Percentiles rank a stretch among this genome's conserved stretches.
Conservation (phyloP, 2,329 filamentous ascomycete genomes). For the Phoma sp. region DNA sequence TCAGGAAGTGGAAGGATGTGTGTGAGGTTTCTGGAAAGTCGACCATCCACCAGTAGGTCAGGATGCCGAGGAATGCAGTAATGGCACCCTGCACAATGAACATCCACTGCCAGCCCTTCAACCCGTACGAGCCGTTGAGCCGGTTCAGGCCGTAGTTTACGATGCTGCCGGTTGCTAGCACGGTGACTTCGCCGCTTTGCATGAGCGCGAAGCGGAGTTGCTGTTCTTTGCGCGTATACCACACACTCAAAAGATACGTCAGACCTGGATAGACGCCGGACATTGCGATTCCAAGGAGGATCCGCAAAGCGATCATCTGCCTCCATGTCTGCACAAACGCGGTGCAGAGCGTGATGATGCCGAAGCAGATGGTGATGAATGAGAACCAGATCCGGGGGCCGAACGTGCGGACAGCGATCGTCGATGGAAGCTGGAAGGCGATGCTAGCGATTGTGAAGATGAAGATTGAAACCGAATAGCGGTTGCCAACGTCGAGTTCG, state of each 20-base stretch:
- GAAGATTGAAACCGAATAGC: conserved; percentile 74
- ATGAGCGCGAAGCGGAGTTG: conserved; percentile 70
- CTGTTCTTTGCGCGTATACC: conserved; percentile 70
- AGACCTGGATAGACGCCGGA: conserved; percentile 50
- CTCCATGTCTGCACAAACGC: conserved; percentile 72
- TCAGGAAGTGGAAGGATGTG: conserved; percentile 64
- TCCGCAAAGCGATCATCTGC: conserved; percentile 71
- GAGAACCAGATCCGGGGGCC: conserved; percentile 70
- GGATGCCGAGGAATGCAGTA: conserved; percentile 62
- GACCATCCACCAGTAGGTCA: conserved; percentile 74
- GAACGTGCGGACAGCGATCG: conserved; percentile 68
- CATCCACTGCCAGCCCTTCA: conserved; percentile 73
- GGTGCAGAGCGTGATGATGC: conserved; percentile 70
- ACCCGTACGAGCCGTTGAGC: conserved; percentile 61
- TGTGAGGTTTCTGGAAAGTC: conserved; percentile 70
- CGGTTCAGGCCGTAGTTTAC: conserved; percentile 74
- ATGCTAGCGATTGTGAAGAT: conserved; percentile 75
- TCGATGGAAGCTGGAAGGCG: conserved; percentile 71
- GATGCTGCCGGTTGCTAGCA: conserved; percentile 70
- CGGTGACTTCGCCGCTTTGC: conserved; percentile 68
- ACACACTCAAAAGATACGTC: conserved; percentile 65
- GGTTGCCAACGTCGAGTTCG: conserved; percentile 64
- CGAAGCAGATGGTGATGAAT: conserved; percentile 65
- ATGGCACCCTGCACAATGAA: conserved; percentile 71
- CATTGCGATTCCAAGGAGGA: conserved; percentile 70